Percentiles rank a stretch among this genome's conserved stretches.
Conservation (phyloP, 306 rosid genomes). For the Gleditsia sinensis region DNA sequence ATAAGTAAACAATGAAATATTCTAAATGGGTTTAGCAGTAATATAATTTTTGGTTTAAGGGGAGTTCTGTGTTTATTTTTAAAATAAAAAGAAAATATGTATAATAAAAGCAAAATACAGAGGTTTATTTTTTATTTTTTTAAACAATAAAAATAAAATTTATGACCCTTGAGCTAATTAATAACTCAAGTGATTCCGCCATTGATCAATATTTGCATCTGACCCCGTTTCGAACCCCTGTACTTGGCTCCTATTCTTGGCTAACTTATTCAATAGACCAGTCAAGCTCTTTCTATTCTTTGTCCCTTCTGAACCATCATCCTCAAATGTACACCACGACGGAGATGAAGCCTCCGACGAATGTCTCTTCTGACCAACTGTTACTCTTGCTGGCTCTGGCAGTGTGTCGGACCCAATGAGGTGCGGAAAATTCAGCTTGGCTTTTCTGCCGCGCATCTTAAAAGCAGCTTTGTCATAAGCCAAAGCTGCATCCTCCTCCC, state of each 20-base stretch:
- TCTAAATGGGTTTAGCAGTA: too few species aligned
- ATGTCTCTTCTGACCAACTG: background rate
- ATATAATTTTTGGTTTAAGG: too few species aligned
- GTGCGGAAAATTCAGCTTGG: constrained; percentile 73
- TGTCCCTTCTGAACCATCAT: constrained; percentile 14
- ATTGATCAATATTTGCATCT: background rate
- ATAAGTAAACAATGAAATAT: too few species aligned
- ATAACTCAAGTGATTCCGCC: background rate
- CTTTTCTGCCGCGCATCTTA: constrained; percentile 60
- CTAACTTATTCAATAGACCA: constrained; percentile 33
- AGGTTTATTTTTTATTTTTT: too few species aligned
- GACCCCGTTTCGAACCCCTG: background rate
- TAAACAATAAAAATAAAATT: background rate
- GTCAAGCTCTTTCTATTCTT: constrained; percentile 17
- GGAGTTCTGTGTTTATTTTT: too few species aligned
- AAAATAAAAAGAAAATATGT: too few species aligned
- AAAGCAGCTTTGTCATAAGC: constrained; percentile 78
- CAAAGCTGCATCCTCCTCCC: constrained; percentile 56
- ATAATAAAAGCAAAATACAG: too few species aligned
- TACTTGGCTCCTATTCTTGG: constrained; percentile 6
- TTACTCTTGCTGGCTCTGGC: background rate
- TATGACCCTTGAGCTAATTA: background rate
- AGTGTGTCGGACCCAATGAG: constrained; percentile 29
- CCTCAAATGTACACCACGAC: background rate
- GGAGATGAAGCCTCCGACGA: background rate